Evolutionary conservation across 2,329 filamentous ascomycete species (phyloP).

Genomic region (Corniculantispora saksenae): DNA sequence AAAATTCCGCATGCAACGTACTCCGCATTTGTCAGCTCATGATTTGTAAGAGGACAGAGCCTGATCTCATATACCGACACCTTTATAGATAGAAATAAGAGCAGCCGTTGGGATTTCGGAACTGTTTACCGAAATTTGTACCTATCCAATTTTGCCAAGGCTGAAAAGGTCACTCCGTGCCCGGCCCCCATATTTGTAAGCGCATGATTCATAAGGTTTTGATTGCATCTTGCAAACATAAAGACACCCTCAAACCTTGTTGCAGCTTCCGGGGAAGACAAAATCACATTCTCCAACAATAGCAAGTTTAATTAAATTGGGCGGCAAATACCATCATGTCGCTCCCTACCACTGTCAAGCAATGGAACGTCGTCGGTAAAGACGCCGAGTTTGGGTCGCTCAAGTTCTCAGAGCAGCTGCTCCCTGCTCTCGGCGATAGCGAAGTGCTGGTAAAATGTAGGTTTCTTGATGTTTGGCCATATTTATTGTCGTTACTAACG

Average conservation of each 20-base stretch:
- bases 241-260: not conserved
- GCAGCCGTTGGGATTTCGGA: not conserved
- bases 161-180: not conserved
- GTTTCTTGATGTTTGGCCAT: constrained; percentile 21
- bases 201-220: not conserved
- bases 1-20: not conserved
- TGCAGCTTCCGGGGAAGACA: not conserved
- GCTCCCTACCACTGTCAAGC: constrained; percentile 45
- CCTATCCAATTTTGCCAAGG: not conserved
- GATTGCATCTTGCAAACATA: not conserved
- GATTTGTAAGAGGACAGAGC: not conserved
- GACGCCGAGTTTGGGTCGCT: constrained; percentile 59
- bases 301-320: not conserved
- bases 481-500: not conserved
- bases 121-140: not conserved
- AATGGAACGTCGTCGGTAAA: constrained; percentile 56
- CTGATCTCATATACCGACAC: not conserved
- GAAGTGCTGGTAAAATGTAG: constrained; percentile 68
- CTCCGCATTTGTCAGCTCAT: not conserved
- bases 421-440: constrained; percentile 66
- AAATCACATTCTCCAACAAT: not conserved
- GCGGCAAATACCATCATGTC: not conserved
- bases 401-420: constrained; percentile 52
- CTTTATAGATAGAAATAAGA: not conserved
- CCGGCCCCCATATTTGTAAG: not conserved